Conservation (phyloP, 2,329 filamentous ascomycete species). For the Pseudogymnoascus sp. region DNA sequence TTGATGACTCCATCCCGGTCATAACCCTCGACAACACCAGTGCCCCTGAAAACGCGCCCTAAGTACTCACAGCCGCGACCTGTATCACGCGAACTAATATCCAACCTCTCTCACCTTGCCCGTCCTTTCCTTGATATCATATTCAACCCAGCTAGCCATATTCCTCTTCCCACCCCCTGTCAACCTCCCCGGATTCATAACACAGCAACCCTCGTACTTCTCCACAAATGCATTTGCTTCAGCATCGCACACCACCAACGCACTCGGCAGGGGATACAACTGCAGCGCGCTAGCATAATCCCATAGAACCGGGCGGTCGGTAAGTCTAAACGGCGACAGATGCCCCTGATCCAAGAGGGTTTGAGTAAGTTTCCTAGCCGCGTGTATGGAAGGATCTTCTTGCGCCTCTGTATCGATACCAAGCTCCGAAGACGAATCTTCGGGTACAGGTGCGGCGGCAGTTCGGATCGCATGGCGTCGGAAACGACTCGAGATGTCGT, state of each 20-base stretch:
- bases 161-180: constrained; percentile 60
- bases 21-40: not conserved
- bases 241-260: constrained; percentile 72
- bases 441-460: constrained; percentile 35
- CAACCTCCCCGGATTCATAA: constrained; percentile 82
- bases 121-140: constrained; percentile 45
- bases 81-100: constrained; percentile 16
- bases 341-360: constrained; percentile 87
- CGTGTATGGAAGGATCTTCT: constrained; percentile 31
- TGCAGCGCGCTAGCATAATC: constrained; percentile 70
- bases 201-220: constrained; percentile 91
- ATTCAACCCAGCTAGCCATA: constrained; percentile 79
- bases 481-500: constrained; percentile 75
- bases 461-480: constrained; percentile 69
- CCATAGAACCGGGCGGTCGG: constrained; percentile 77
- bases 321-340: constrained; percentile 77
- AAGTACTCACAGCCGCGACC: not conserved
- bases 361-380: constrained; percentile 74
- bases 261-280: constrained; percentile 81
- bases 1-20: not conserved
- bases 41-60: not conserved
- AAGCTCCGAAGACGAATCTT: constrained; percentile 26
- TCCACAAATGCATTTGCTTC: constrained; percentile 76
- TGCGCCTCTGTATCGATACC: constrained; percentile 20
- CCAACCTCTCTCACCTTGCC: constrained; percentile 24